These are phyloP conservation scores for Pisolithus orientalis DNA, from an alignment of 768 basidiomycete species.

Conservation along the genomic window DNA sequence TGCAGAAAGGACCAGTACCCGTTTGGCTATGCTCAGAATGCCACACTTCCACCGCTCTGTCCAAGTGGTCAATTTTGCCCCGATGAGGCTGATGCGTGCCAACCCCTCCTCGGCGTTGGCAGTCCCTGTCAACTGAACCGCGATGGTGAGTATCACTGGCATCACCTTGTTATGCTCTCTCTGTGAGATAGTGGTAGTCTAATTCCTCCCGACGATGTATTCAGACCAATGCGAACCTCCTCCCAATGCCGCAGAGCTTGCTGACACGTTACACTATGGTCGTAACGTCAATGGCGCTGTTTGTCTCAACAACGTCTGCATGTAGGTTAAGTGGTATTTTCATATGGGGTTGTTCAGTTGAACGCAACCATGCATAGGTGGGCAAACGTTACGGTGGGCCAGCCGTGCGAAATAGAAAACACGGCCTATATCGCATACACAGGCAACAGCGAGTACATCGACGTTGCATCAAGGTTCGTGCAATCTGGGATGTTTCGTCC, in stretches of 20 bases:
- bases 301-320: conserved; percentile 79
- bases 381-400: conserved; percentile 67
- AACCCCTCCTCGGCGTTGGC: conserved; percentile 50
- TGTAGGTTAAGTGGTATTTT: conserved; percentile 42
- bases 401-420: conserved; percentile 68
- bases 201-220: not conserved
- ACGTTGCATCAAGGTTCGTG: conserved; percentile 76
- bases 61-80: conserved; percentile 66
- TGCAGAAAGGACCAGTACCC: conserved; percentile 77
- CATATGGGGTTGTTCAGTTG: not conserved
- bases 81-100: conserved; percentile 73
- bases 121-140: conserved; percentile 80
- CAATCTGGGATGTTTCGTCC: not conserved
- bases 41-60: conserved; percentile 56
- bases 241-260: conserved; percentile 54
- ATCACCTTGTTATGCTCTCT: not conserved
- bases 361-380: conserved; percentile 40
- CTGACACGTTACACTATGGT: conserved; percentile 59
- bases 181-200: not conserved
- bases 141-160: conserved; percentile 51
- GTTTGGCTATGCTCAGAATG: conserved; percentile 50
- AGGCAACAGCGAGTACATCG: conserved; percentile 51
- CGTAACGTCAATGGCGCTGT: conserved; percentile 78
- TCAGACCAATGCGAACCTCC: conserved; percentile 78
- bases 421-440: conserved; percentile 71